Evolutionary conservation across 805 yeast species (phyloP).

Genomic region (Lachancea sp.): DNA sequence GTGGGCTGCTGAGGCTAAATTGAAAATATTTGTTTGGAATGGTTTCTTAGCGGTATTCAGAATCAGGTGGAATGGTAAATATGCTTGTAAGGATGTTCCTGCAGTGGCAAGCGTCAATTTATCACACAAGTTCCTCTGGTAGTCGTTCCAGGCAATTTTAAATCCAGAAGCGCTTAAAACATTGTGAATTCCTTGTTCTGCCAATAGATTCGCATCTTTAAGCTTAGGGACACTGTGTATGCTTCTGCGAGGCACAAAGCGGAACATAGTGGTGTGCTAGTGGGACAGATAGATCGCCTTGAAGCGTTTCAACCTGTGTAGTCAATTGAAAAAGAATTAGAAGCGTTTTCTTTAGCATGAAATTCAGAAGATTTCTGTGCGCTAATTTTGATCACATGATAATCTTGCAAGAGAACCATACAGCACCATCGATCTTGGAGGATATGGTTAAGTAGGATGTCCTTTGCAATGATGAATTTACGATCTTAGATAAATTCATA

Average conservation of each 20-base stretch:
- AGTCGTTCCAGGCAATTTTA: slow-evolving; percentile 70
- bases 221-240: slow-evolving; percentile 32
- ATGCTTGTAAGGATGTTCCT: slow-evolving; percentile 75
- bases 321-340: no score
- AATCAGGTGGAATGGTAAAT: slow-evolving; percentile 65
- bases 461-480: no score
- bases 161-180: slow-evolving; percentile 45
- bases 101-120: slow-evolving; percentile 57
- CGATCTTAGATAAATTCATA: no score
- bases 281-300: no score
- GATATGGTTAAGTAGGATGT: no score
- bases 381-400: no score
- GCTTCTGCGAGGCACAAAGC: slow-evolving; percentile 21
- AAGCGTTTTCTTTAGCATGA: no score
- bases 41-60: slow-evolving; percentile 61
- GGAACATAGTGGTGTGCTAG: slow-evolving; percentile 20
- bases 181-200: slow-evolving; percentile 25
- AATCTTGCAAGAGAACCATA: no score
- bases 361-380: no score
- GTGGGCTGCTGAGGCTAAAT: slow-evolving; percentile 84
- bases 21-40: slow-evolving; percentile 62
- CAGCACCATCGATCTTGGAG: no score
- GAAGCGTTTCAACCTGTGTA: no score
- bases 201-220: slow-evolving; percentile 15
- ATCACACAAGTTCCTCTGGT: slow-evolving; percentile 61